These are phyloP conservation scores for Ceratopteris richardii DNA, from an alignment of 75 land plant species.

Conservation along the genomic window DNA sequence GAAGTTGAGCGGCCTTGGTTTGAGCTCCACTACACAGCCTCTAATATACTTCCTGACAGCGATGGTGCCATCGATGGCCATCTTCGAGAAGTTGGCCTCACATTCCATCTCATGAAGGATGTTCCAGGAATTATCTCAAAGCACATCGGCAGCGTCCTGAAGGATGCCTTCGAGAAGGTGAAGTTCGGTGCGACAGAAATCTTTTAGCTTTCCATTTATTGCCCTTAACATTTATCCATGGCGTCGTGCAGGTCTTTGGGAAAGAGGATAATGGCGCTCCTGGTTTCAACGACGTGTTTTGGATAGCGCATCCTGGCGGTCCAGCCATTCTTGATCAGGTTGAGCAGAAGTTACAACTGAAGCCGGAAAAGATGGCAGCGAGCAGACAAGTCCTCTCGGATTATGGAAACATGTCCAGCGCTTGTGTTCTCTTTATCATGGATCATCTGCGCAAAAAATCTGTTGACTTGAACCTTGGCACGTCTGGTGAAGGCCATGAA, in stretches of 20 bases:
- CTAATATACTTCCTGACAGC: constrained; percentile 39
- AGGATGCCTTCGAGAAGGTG: constrained; percentile 25
- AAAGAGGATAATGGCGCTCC: background rate
- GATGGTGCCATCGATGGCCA: constrained; percentile 44
- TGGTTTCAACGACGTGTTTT: constrained; percentile 43
- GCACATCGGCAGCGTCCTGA: constrained; percentile 31
- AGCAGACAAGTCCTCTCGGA: constrained; percentile 33
- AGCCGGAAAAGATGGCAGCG: constrained; percentile 35
- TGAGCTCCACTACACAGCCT: constrained; percentile 25
- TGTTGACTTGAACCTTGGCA: constrained; percentile 12
- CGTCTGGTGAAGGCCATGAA: constrained; percentile 41
- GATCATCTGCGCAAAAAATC: constrained; percentile 31
- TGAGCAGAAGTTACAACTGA: constrained; percentile 28
- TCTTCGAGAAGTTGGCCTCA: constrained; percentile 40
- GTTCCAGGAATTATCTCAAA: constrained; percentile 50
- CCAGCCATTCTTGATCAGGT: constrained; percentile 46
- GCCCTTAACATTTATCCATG: no score
- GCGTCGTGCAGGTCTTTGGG: no score
- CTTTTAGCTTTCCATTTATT: no score
- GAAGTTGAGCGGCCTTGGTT: constrained; percentile 30
- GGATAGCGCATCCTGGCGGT: constrained; percentile 54
- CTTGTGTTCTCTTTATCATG: constrained; percentile 39
- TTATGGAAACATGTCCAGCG: constrained; percentile 54
- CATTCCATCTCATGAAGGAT: constrained; percentile 50
- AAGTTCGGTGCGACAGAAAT: no score